Conservation (phyloP, 2,329 filamentous ascomycete genomes). For the Atkinsonella hypoxylon region DNA sequence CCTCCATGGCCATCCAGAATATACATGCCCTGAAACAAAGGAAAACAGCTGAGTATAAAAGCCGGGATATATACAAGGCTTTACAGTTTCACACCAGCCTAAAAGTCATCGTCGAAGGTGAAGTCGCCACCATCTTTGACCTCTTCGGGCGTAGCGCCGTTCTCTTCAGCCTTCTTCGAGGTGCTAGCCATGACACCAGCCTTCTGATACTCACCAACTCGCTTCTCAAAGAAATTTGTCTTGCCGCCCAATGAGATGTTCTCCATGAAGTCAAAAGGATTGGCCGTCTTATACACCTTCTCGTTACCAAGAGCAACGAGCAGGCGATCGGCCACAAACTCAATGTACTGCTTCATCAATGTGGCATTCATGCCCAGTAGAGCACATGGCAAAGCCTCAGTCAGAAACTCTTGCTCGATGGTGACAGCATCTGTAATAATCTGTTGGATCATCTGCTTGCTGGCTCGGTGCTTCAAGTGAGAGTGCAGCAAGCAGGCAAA, state of each 20-base stretch:
- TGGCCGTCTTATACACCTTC: conserved; percentile 84
- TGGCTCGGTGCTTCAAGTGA: conserved; percentile 87
- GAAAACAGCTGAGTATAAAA: conserved; percentile 12
- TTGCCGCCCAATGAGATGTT: conserved; percentile 98
- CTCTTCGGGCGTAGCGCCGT: conserved; percentile 27
- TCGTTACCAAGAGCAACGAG: conserved; percentile 86
- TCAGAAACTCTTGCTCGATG: conserved; percentile 97
- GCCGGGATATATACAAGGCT: conserved; percentile 12
- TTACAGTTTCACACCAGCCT: conserved; percentile 27
- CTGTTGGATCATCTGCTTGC: conserved; percentile 65
- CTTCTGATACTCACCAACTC: conserved; percentile 98
- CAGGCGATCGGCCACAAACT: conserved; percentile 95
- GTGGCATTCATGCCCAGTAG: conserved; percentile 95
- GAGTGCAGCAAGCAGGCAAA: conserved; percentile 96
- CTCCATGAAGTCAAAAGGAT: conserved; percentile 99
- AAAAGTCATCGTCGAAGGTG: conserved; percentile 94
- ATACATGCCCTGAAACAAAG: conserved; percentile 9
- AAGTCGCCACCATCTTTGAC: conserved; percentile 63
- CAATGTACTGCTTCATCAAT: conserved; percentile 99
- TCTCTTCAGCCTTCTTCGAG: conserved; percentile 55
- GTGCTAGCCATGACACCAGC: conserved; percentile 94
- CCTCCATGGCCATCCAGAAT: conserved; percentile 13
- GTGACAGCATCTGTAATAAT: conserved; percentile 90
- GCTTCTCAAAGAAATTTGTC: conserved; percentile 99
- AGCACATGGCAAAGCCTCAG: conserved; percentile 82